Evolutionary conservation across 2,329 filamentous ascomycete genomes (phyloP), one percentile per base, ranked within the genome.

Genomic region (Talaromyces sp.): DNA sequence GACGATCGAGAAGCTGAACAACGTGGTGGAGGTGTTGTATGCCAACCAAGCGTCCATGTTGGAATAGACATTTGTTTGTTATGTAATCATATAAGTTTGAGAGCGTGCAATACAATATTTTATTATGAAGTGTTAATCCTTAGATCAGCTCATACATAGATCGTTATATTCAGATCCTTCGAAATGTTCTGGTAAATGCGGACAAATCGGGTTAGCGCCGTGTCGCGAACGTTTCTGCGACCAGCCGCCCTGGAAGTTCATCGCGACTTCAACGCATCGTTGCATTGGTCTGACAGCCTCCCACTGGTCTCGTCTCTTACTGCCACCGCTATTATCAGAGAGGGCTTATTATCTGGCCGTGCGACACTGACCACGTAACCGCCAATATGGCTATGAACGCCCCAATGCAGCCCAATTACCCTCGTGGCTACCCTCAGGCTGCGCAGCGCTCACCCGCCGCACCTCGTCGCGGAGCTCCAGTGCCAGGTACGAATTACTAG

Each of bases 1-100:
- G 68, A 99, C 95, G 2, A 96, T 99, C 70, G 94, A 96, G 77
- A 98, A 97, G 87, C 81, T 99, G 78, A 94, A 93, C 83, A 96
- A 90, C 76, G 95, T 99, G 70, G 96, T 99, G 68, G 96, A 99
- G 79, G 92, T 96, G 71, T 83, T 99, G 74, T 99, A 98, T 84
- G 93, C 92, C 68, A 98, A 97, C 84, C 94, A 99, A 83, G 95
- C 95, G 60, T 96, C 92, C 66, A 83, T 96, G 84, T 84, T 99
- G 72, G 95, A 99, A 85, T 99, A 88, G 73, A 75, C 66, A 50
- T 13, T 45, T 22, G 56, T 27, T 54, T 45, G 35, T 47, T 35
- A 27, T 48, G 27, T 47, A 48, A 48, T 61, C 41, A 47, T 48
- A 50, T 24, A 58, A 35, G 16, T 16, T 54, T 19, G 27, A 54